These are phyloP conservation scores for Cladochytrium replicatum DNA, from an alignment of 192 early-diverging fungal species.

Conservation along the genomic window DNA sequence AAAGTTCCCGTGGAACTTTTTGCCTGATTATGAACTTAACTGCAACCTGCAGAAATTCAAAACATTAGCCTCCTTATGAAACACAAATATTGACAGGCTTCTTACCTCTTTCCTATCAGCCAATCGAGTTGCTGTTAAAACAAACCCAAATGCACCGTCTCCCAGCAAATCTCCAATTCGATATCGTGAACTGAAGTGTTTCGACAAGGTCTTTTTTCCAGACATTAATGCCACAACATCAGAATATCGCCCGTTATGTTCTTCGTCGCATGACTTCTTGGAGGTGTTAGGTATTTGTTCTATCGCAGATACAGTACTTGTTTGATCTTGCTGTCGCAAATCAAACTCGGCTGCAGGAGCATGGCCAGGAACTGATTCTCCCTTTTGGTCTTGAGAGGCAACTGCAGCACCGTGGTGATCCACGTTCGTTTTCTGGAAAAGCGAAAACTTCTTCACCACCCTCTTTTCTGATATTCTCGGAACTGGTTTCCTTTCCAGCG, in stretches of 20 bases:
- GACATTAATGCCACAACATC: slow-evolving; percentile 24
- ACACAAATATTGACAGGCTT: neutral
- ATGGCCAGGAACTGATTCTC: neutral
- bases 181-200: slow-evolving; percentile 17
- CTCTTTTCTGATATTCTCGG: too few species aligned
- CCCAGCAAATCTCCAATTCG: slow-evolving; percentile 29
- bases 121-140: slow-evolving; percentile 27
- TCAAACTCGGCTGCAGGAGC: too few species aligned
- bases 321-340: neutral
- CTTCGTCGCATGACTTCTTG: neutral
- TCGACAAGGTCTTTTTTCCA: slow-evolving; percentile 12
- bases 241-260: slow-evolving; percentile 12
- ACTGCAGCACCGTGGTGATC: slow-evolving; percentile 1
- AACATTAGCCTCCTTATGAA: neutral
- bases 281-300: neutral
- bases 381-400: neutral
- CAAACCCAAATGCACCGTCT: slow-evolving; percentile 44
- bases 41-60: slow-evolving; percentile 31
- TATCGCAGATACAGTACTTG: neutral
- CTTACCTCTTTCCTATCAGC: slow-evolving; percentile 16
- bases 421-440: too few species aligned
- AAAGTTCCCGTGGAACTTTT: slow-evolving; percentile 31
- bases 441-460: too few species aligned
- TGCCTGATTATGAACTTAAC: slow-evolving; percentile 35
- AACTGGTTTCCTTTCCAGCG: too few species aligned